Evolutionary conservation across 352 stramenopile genomes (phyloP), one percentile per base, ranked within the genome.

Genomic region (Chrysophaeum taylorii): DNA sequence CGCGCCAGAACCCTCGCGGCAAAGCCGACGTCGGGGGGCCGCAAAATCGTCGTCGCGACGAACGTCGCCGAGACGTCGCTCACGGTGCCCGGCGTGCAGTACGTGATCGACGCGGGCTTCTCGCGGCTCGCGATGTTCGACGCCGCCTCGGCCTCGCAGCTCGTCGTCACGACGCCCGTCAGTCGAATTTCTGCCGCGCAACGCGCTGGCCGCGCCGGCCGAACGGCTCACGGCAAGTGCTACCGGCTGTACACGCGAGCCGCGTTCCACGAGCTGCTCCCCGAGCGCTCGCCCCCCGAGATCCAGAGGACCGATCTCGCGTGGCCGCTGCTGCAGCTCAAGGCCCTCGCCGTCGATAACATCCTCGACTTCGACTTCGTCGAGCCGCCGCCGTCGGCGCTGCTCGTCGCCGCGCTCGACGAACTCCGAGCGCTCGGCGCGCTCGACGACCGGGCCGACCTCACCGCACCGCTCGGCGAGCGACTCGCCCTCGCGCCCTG

Each of bases 61-160:
- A 98, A 97, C 73, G 96, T 98, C 60, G 92, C 92, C 4, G 94
- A 98, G 79, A 97, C 92, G 16, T 96, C 87, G 74, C 79, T 98
- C 2, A 98, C 94, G 16, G 94, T 98, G n/a, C 90, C 95, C 39
- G 86, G 92, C 69, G 90, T 98, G 31, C 88, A 90, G 14, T 94
- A 94, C 74, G 94, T 99, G 0, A 91, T 99, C 64, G 96, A 99
- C 82, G 89, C 81, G 36, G 95, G 96, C 4, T 88, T 94, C 60
- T 90, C 94, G 29, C 98, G 91, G 75, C 69, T 89, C 27, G 82
- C 83, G 16, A 85, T 80, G 63, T 89, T 87, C 73, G 82, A 89
- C 76, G 78, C 79, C 0, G 75, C 71, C 43, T 84, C 73, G 9
- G 73, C 73, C 16, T 81, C 85, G 69, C 78, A 87, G 52, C 75